These are phyloP conservation scores for Epichloe coenophiala DNA, from an alignment of 2,329 filamentous ascomycete genomes.

Conservation along the genomic window DNA sequence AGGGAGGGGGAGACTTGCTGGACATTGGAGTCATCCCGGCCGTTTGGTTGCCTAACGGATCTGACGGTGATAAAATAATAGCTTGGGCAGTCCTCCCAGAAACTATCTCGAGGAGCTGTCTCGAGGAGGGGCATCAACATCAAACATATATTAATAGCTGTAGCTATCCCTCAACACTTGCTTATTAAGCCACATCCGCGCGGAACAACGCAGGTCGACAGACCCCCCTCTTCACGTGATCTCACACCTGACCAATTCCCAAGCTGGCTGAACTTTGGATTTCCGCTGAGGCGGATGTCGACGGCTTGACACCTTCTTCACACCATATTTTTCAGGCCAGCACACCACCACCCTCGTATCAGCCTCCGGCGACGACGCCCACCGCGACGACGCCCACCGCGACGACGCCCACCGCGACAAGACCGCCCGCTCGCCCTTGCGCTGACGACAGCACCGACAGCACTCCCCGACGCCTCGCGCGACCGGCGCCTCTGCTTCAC, in stretches of 20 bases:
- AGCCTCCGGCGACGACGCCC: conserved; percentile 1
- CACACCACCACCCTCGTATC: conserved; percentile 7
- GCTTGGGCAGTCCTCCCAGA: background rate
- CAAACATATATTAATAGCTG: no score
- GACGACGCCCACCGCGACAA: background rate
- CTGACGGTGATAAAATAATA: background rate
- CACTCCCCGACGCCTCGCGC: conserved; percentile 4
- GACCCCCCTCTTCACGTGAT: conserved; percentile 1
- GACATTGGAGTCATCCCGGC: background rate
- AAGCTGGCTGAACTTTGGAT: conserved; percentile 6
- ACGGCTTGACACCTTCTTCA: conserved; percentile 11
- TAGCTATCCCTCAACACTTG: no score
- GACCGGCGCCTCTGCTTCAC: conserved; percentile 3
- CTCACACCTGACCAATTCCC: background rate
- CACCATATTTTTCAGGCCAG: conserved; percentile 16
- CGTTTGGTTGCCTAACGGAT: background rate
- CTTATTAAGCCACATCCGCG: background rate
- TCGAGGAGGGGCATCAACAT: background rate
- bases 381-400: background rate
- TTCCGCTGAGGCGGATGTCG: conserved; percentile 5
- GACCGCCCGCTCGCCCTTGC: background rate
- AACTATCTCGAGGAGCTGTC: background rate
- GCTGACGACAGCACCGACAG: background rate
- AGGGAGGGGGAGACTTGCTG: background rate
- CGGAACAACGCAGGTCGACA: background rate